These are phyloP conservation scores for Sarcomyxa edulis DNA, from an alignment of 768 basidiomycete genomes.

Conservation along the genomic window DNA sequence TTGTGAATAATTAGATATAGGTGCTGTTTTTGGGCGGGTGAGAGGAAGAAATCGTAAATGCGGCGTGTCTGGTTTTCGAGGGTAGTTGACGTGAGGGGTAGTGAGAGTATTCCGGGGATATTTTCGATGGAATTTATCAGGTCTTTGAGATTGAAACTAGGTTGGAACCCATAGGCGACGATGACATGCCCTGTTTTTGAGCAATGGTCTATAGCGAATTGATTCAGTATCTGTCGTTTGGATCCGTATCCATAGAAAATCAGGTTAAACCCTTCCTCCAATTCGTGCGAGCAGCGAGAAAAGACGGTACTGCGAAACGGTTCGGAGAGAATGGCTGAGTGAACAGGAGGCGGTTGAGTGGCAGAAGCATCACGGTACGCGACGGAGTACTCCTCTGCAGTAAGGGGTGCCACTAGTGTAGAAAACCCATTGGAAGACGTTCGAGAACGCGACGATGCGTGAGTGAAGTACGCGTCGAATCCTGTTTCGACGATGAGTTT, in stretches of 20 bases:
- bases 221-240: constrained; percentile 72
- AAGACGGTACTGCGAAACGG: constrained; percentile 36
- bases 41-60: constrained; percentile 59
- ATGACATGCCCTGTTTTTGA: constrained; percentile 64
- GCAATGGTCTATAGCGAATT: constrained; percentile 59
- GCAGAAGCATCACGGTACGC: constrained; percentile 28
- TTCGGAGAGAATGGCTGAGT: constrained; percentile 27
- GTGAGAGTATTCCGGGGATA: constrained; percentile 33
- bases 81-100: constrained; percentile 31
- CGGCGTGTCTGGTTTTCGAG: constrained; percentile 60
- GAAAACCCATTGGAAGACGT: constrained; percentile 84
- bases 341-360: constrained; percentile 21
- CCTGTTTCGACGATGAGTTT: constrained; percentile 53
- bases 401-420: constrained; percentile 62
- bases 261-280: constrained; percentile 82
- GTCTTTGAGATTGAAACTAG: constrained; percentile 62
- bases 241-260: constrained; percentile 88
- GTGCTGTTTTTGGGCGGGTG: constrained; percentile 28
- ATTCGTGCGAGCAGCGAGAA: constrained; percentile 61
- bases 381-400: constrained; percentile 53
- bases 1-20: constrained; percentile 86
- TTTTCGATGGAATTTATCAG: constrained; percentile 57
- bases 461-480: constrained; percentile 84
- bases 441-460: constrained; percentile 52
- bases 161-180: constrained; percentile 75